Conservation (phyloP, 2,329 filamentous ascomycete species). For the Thyridium curvatum region DNA sequence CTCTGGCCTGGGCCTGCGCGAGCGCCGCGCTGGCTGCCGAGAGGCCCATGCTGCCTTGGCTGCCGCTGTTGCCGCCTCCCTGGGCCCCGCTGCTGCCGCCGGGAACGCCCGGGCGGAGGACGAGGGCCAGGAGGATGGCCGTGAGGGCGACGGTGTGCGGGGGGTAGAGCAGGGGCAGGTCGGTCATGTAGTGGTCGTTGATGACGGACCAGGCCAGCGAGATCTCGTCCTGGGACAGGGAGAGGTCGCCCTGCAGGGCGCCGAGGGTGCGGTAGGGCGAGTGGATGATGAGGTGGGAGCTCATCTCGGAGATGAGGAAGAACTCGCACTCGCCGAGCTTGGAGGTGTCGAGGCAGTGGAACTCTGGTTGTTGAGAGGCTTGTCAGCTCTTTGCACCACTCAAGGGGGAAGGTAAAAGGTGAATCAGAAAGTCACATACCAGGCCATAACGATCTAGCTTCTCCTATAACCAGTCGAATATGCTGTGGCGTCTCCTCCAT, state of each 20-base stretch:
- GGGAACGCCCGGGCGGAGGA: slow-evolving; percentile 46
- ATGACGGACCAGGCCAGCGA: slow-evolving; percentile 75
- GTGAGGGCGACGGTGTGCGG: slow-evolving; percentile 88
- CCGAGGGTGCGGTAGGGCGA: slow-evolving; percentile 82
- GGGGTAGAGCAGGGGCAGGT: slow-evolving; percentile 77
- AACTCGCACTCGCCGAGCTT: slow-evolving; percentile 94
- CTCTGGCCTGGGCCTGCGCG: slow-evolving; percentile 9
- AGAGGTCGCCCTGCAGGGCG: slow-evolving; percentile 62
- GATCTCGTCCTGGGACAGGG: slow-evolving; percentile 70
- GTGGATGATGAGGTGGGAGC: slow-evolving; percentile 81
- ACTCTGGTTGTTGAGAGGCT: slow-evolving; percentile 37
- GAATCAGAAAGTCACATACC: slow-evolving; percentile 31
- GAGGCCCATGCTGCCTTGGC: slow-evolving; percentile 8
- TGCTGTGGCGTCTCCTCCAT: slow-evolving; percentile 98
- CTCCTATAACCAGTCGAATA: slow-evolving; percentile 81
- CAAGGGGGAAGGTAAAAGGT: not conserved
- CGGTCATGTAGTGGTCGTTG: slow-evolving; percentile 90
- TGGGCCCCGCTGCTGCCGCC: not conserved
- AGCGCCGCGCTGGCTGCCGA: slow-evolving; percentile 1
- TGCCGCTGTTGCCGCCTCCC: slow-evolving; percentile 7
- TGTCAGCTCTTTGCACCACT: slow-evolving; percentile 1
- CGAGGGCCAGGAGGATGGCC: slow-evolving; percentile 76
- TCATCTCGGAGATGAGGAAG: slow-evolving; percentile 84
- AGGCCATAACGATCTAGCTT: slow-evolving; percentile 81
- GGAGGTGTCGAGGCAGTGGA: slow-evolving; percentile 68